Base-by-base conservation (phyloP, 2,329 filamentous ascomycete genomes). In the Plectosphaerella cucumerina region DNA sequence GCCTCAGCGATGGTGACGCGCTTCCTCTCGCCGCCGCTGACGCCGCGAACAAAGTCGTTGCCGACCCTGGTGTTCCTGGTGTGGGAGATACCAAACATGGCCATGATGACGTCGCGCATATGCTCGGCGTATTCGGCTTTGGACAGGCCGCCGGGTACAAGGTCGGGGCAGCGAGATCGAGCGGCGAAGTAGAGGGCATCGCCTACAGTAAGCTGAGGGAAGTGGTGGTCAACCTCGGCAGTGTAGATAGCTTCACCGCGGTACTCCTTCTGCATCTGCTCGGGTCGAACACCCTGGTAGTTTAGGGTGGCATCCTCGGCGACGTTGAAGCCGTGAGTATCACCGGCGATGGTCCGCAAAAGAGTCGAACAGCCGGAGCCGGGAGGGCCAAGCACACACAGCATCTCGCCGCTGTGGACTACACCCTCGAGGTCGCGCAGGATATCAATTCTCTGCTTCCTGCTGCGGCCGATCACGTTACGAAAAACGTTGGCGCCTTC, bases 291-390 rank as follows among this genome's bases (percentile, higher is more conserved):
- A 20, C 54, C 52, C 23, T 54, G 47, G 35, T 56, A 56, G 37
- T 56, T 56, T 37, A 56, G 44, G 1, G 48, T 52, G 1, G 54
- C 47, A 14, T 43, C 46, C 5, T 53, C 45, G 37, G 39, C 26
- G 23, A 56, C 14, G 43, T 73, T 72, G 58, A 86, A 77, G 12
- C 84, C 84, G 53, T 85, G 76, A 0, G 80, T 83, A 59, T 86
- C 81, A 47, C 84, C 82, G 6, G 82, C 75, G 46, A 86, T 72
- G 0, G 82, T 83, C 62, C 86, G 87, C 45, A 89, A 70, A 55
- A 89, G 82, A 0, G 86, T 88, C 10, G 84, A 84, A 58, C 85
- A 89, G n/a, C 81, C 81, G 1, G 65, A 61, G 3, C 70, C 70
- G 3, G 81, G 79, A 42, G 77, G 77, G 11, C 80, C 79, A 2